A percentile compares a stretch with the other conserved stretches of the same genome.
Evolutionary conservation across 2,329 filamentous ascomycete genomes (phyloP).

Genomic region (Alternaria sp.): DNA sequence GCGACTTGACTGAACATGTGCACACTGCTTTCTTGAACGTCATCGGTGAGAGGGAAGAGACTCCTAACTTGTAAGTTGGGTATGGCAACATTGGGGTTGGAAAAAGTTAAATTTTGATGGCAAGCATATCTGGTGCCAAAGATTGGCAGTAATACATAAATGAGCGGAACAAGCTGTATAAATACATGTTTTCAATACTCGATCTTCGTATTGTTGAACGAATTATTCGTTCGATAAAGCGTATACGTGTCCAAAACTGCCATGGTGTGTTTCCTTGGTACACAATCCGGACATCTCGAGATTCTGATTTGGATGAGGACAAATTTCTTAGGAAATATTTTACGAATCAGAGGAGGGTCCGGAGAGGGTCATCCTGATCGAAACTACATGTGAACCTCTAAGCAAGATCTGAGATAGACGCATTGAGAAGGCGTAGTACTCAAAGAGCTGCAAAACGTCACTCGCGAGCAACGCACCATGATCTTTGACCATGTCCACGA

Average conservation of each 20-base stretch:
- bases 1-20: conserved; percentile 91
- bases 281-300: not conserved
- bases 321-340: not conserved
- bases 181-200: not conserved
- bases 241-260: not conserved
- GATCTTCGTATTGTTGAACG: not conserved
- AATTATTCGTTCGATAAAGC: not conserved
- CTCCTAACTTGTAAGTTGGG: conserved; percentile 32
- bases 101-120: not conserved
- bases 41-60: conserved; percentile 71
- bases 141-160: not conserved
- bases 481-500: not conserved
- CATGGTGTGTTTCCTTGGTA: not conserved
- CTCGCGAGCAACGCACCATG: not conserved
- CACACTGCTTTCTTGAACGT: conserved; percentile 81
- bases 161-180: not conserved
- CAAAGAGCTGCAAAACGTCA: not conserved
- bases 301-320: not conserved
- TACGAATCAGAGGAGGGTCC: not conserved
- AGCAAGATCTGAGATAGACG: not conserved
- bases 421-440: not conserved
- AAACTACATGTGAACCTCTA: not conserved
- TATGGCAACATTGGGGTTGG: not conserved
- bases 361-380: not conserved
- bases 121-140: not conserved